Base-by-base conservation (phyloP, 805 yeast species). In the Yarrowia bubula region DNA sequence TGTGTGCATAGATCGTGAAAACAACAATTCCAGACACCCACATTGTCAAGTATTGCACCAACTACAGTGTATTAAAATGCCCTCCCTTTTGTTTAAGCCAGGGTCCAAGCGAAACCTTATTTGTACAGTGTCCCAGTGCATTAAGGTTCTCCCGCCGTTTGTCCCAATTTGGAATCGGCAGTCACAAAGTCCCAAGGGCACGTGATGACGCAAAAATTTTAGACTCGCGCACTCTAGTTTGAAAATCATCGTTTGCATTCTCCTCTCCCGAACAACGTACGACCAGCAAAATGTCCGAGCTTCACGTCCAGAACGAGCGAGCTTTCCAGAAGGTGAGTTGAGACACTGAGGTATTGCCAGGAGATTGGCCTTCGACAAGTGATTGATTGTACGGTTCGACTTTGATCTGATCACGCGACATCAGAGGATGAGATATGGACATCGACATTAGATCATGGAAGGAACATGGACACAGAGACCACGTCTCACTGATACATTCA, bases 251-350 rank as follows among this genome's bases (percentile, higher is more conserved):
- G 43, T 58, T 58, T 58, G 64, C 51, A 44, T 43, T 57, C 64
- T 55, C 47, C 47, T 55, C 61, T 55, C 37, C 46, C 61, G 61
- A 55, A 55, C 64, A 58, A 42, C 50, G 64, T 58, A 43, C 51
- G 51, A 58, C 64, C 51, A 58, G 50, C 65, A 61, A 46, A 61
- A 61, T 61, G 65, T 46, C 98, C 84, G 99, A 95, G 88, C 91
- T 95, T 86, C 93, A 97, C 83, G 99, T 95, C 86, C 99, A 95
- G 89, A 89, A 98, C 81, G 99, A 95, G 88, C 93, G 96, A 86
- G 99, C 99, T 92, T 95, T 89, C 97, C 99, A 95, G 88, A 95
- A 95, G 96, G 96, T 90, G 86, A 81, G 96, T 82, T 90, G 86
- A 81, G 96, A 82, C 75, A 66, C 41, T 43, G 60, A 48, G 35